Evolutionary conservation across 495 filamentous ascomycete genomes (phyloP), one percentile per base, ranked within the genome.

Genomic region (Hypoxylon cercidicola): DNA sequence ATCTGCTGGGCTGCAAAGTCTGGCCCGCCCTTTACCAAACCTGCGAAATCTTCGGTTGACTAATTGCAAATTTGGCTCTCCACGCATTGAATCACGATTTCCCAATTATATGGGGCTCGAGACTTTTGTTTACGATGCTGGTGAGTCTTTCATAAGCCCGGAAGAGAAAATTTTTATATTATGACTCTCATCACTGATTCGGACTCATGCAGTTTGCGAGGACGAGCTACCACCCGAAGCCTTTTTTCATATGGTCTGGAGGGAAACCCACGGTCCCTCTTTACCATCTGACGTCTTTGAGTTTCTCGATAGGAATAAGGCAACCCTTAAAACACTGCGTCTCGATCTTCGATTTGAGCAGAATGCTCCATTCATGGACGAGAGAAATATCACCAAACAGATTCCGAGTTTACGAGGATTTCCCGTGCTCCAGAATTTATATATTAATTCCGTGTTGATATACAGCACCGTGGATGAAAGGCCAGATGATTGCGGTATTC

Each of bases 21-120:
- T 62, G 21, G 51, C 15, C 40, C 23, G 44, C 54, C 32, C 28
- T 48, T 57, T 67, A 10, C 64, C 57, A 4, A 62, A 39, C 15
- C 51, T 67, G n/a, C 57, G 53, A 47, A 67, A 62, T 28, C 23
- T 67, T 16, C 35, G 44, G 41, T 23, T 67, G 21, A 62, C 64
- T 18, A 44, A 30, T 16, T 21, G 64, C 44, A 35, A 37, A 16
- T 15, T 58, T 9, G 21, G 25, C 1, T 41, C n/a, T 35, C 40
- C 45, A 25, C 32, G 54, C 43, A 37, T 67, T 7, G 44, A 44
- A 28, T 39, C 43, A 47, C 35, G 57, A 11, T 58, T 67, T 37
- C 53, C 57, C 19, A 23, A 53, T 46, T 62, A 57, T 44, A 34
- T 18, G 39, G 45, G 47, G 11, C 64, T 67, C 35, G 51, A 62